Conservation (phyloP, 2,329 filamentous ascomycete species). For the Chaetomium sp. region DNA sequence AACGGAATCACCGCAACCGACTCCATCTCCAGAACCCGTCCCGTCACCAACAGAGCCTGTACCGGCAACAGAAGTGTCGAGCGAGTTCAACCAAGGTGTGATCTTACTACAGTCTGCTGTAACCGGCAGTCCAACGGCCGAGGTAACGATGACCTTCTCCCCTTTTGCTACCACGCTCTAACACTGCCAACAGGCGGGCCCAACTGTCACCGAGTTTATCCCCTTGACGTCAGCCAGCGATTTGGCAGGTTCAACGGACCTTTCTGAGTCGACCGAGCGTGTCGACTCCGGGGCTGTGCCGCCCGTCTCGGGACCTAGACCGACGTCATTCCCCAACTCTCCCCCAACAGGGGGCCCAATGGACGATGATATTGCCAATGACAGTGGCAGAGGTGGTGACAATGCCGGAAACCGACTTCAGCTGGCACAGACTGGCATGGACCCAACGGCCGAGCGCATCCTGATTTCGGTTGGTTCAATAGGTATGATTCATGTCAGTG, state of each 20-base stretch:
- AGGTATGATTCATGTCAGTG: constrained; percentile 32
- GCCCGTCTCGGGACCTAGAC: neutral
- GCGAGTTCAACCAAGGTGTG: constrained; percentile 11
- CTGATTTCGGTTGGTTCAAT: constrained; percentile 43
- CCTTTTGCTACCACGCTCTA: neutral
- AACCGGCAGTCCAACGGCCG: constrained; percentile 17
- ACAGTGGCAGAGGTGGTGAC: neutral
- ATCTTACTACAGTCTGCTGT: constrained; percentile 25
- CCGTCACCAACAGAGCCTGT: neutral
- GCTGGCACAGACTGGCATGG: constrained; percentile 25
- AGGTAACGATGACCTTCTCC: constrained; percentile 21
- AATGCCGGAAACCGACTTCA: constrained; percentile 18
- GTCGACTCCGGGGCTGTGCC: neutral
- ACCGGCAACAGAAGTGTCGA: constrained; percentile 7
- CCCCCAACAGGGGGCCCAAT: constrained; percentile 20
- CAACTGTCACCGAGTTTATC: constrained; percentile 21
- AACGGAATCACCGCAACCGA: neutral
- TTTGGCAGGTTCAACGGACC: neutral
- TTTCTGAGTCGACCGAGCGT: neutral
- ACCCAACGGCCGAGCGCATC: constrained; percentile 37
- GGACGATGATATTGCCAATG: neutral
- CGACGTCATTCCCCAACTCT: constrained; percentile 16
- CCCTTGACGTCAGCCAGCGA: constrained; percentile 19
- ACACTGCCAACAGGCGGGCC: constrained; percentile 13
- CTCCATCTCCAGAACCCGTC: constrained; percentile 11